phyloP scores from a whole-genome alignment of 108 stramenopile species.

The Halocafeteria seosinensis region DNA sequence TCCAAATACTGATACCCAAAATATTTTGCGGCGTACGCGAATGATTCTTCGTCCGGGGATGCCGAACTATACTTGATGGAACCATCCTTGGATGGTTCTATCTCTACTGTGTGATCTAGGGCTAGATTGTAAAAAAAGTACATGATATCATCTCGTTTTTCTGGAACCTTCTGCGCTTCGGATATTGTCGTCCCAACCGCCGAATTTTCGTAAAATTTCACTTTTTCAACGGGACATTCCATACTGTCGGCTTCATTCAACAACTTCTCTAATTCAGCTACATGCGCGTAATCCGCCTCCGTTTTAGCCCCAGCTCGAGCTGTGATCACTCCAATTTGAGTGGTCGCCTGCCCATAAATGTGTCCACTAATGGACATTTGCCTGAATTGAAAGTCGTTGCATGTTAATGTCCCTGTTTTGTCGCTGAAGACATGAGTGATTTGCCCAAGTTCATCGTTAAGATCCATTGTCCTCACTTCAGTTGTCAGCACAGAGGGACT shows the following conservation, averaged over 20 bases:
- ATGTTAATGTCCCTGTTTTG: constrained; percentile 44
- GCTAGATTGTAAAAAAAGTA: constrained; percentile 4
- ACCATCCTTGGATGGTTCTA: constrained; percentile 12
- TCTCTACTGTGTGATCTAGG: constrained; percentile 35
- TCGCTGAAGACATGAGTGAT: constrained; percentile 72
- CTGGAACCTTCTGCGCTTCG: neutral
- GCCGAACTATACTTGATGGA: constrained; percentile 4
- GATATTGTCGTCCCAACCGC: constrained; percentile 12
- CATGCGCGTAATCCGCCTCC: constrained; percentile 11
- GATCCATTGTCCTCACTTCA: constrained; percentile 15
- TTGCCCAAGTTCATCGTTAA: constrained; percentile 65
- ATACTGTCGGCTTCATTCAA: constrained; percentile 17
- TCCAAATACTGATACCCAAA: constrained; percentile 12
- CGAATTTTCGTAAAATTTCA: neutral
- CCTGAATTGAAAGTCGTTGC: constrained; percentile 34
- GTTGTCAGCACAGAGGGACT: neutral
- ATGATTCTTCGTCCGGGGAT: constrained; percentile 28
- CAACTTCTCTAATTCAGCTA: constrained; percentile 21
- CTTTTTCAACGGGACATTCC: neutral
- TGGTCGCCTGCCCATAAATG: constrained; percentile 16
- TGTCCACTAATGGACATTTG: constrained; percentile 17
- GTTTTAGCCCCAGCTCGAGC: neutral
- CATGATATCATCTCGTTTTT: neutral
- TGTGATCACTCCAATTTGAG: constrained; percentile 10
- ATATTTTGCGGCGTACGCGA: constrained; percentile 29